Conservation (phyloP, 179 eudicot genomes). For the Vitellaria paradoxa region DNA sequence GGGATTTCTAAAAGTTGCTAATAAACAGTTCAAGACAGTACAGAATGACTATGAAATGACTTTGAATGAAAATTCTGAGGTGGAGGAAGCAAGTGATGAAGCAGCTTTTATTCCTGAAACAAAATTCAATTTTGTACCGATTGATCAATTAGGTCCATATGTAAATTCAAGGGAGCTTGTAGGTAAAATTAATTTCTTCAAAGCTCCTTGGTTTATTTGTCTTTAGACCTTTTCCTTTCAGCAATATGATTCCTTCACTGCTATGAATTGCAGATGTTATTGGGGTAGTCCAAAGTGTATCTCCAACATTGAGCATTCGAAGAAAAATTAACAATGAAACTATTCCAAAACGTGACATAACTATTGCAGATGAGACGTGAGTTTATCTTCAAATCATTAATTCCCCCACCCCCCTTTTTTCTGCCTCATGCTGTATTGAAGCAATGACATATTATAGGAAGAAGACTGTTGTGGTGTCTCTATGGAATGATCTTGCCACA, state of each 20-base stretch:
- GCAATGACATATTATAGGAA: slow-evolving; percentile 41
- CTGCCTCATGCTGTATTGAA: slow-evolving; percentile 1
- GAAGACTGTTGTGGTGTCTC: slow-evolving; percentile 87
- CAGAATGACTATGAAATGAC: slow-evolving; percentile 97
- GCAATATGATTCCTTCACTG: neutral
- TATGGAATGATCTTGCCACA: slow-evolving; percentile 93
- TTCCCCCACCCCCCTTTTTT: slow-evolving; percentile 1
- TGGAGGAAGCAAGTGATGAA: slow-evolving; percentile 80
- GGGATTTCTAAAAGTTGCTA: slow-evolving; percentile 81
- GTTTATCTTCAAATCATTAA: neutral
- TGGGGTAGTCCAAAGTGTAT: slow-evolving; percentile 85
- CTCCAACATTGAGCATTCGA: slow-evolving; percentile 83
- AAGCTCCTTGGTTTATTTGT: neutral
- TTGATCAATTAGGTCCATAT: slow-evolving; percentile 88
- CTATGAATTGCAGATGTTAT: slow-evolving; percentile 65
- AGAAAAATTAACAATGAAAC: slow-evolving; percentile 73
- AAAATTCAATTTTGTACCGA: slow-evolving; percentile 77
- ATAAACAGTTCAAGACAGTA: slow-evolving; percentile 85
- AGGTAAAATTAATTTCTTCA: slow-evolving; percentile 46
- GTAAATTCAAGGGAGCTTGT: slow-evolving; percentile 76
- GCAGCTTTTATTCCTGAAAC: slow-evolving; percentile 69
- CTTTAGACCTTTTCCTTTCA: neutral
- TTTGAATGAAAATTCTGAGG: slow-evolving; percentile 72
- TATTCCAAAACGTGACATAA: slow-evolving; percentile 87
- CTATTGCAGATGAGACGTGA: slow-evolving; percentile 94